Conservation (phyloP, 2,329 filamentous ascomycete species). For the Endoconidiophora laricicola region DNA sequence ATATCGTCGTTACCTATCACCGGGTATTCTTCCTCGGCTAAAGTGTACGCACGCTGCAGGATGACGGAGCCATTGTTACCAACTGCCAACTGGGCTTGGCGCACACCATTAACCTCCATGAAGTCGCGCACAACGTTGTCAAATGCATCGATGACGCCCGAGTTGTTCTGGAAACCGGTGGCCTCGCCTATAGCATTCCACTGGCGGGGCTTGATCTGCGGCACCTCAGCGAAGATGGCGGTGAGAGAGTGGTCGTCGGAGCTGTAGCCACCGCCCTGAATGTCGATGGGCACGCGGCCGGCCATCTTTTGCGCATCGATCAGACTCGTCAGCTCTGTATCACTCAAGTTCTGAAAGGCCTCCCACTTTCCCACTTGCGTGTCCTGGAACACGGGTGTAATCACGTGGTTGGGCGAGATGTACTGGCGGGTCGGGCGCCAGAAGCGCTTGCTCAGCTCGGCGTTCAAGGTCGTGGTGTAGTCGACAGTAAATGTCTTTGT, state of each 20-base stretch:
- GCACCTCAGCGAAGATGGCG: conserved; percentile 13
- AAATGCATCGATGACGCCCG: background rate
- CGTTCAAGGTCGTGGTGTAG: conserved; percentile 3
- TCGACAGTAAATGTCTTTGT: conserved; percentile 2
- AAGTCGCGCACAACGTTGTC: conserved; percentile 9
- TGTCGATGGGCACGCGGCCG: conserved; percentile 12
- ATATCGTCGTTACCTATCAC: conserved; percentile 10
- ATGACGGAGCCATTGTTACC: conserved; percentile 9
- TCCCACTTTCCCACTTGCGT: conserved; percentile 13
- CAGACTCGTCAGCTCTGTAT: conserved; percentile 2
- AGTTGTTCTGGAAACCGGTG: conserved; percentile 7
- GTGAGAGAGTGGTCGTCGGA: conserved; percentile 7
- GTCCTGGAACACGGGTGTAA: conserved; percentile 13
- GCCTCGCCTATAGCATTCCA: conserved; percentile 7
- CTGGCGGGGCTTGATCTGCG: conserved; percentile 2
- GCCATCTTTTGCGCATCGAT: conserved; percentile 8
- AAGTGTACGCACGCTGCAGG: conserved; percentile 13
- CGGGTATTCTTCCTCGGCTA: conserved; percentile 12
- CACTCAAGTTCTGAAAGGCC: conserved; percentile 7
- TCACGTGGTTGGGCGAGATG: conserved; percentile 10
- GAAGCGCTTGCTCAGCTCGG: conserved; percentile 12
- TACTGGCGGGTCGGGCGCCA: conserved; percentile 13
- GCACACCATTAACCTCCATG: conserved; percentile 13
- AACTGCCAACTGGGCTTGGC: conserved; percentile 13
- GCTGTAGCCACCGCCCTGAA: conserved; percentile 11